These are phyloP conservation scores for Cladosporium colombiae DNA, from an alignment of 2,329 filamentous ascomycete species.

Conservation along the genomic window DNA sequence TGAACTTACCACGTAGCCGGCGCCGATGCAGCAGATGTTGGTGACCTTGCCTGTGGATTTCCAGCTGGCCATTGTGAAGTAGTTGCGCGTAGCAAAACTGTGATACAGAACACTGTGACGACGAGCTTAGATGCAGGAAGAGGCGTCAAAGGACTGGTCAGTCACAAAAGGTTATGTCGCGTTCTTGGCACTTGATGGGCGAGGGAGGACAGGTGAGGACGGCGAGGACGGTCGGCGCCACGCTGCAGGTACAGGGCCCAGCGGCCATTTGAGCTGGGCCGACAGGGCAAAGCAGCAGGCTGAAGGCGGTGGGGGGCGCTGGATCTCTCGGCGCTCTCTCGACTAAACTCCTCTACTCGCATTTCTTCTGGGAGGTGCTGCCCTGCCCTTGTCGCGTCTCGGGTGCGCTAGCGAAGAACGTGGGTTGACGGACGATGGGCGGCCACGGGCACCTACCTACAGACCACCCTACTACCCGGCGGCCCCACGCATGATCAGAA, in stretches of 20 bases:
- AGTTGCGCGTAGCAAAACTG: not conserved
- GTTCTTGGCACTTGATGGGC: slow-evolving; percentile 14
- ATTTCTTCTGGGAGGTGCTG: not conserved
- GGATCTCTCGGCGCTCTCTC: slow-evolving; percentile 11
- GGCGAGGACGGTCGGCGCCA: slow-evolving; percentile 10
- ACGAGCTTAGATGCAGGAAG: not conserved
- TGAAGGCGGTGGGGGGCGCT: slow-evolving; percentile 6
- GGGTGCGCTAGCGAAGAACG: slow-evolving; percentile 14
- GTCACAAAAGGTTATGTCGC: slow-evolving; percentile 16
- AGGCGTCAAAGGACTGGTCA: slow-evolving; percentile 3
- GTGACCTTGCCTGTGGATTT: slow-evolving; percentile 23
- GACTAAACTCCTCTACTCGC: not conserved
- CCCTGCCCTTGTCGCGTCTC: not conserved
- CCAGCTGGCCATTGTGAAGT: slow-evolving; percentile 15
- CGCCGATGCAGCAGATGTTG: slow-evolving; percentile 70
- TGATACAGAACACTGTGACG: not conserved
- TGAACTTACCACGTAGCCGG: slow-evolving; percentile 63
- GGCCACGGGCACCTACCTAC: not conserved
- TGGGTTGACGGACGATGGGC: slow-evolving; percentile 3
- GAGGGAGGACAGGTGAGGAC: not conserved
- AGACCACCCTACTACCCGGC: not conserved
- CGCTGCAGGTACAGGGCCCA: slow-evolving; percentile 20
- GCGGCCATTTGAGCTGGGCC: not conserved
- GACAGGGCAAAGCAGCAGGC: slow-evolving; percentile 2
- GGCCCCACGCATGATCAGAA: not conserved